Conservation (phyloP, 768 basidiomycete species). For the Exidia glandulosa region DNA sequence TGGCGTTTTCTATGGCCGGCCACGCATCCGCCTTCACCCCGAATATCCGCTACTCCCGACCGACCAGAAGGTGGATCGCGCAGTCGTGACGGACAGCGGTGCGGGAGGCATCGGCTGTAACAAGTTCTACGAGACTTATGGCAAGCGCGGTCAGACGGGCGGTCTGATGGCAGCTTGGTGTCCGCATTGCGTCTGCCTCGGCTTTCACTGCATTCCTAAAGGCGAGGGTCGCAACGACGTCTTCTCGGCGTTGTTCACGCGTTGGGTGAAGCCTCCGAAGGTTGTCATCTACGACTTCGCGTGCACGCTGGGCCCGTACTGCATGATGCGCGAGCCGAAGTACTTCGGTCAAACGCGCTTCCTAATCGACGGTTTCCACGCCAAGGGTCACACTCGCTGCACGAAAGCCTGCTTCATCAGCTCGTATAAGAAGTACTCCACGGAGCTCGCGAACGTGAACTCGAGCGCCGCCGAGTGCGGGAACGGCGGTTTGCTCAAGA, state of each 20-base stretch:
- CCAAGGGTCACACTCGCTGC: conserved; percentile 25
- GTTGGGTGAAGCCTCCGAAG: conserved; percentile 18
- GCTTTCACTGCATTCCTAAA: conserved; percentile 15
- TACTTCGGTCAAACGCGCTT: conserved; percentile 25
- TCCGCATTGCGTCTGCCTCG: background rate
- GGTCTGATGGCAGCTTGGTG: background rate
- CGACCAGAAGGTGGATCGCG: background rate
- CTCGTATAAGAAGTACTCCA: conserved; percentile 18
- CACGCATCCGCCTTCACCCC: background rate
- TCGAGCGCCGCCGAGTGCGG: conserved; percentile 27
- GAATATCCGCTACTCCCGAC: background rate
- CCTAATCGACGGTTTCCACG: conserved; percentile 25
- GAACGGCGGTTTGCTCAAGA: conserved; percentile 17
- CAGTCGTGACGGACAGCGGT: background rate
- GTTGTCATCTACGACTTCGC: conserved; percentile 23
- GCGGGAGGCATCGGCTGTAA: background rate
- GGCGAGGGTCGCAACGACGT: conserved; percentile 29
- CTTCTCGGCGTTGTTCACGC: conserved; percentile 27
- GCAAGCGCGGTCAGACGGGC: background rate
- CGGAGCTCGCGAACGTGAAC: conserved; percentile 17
- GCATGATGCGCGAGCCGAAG: conserved; percentile 16
- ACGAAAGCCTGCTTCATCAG: conserved; percentile 17
- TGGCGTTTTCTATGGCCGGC: background rate
- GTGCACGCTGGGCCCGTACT: conserved; percentile 23
- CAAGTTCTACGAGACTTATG: background rate